These are phyloP conservation scores for Barnettozyma siamensis DNA, from an alignment of 805 yeast genomes.

Conservation along the genomic window DNA sequence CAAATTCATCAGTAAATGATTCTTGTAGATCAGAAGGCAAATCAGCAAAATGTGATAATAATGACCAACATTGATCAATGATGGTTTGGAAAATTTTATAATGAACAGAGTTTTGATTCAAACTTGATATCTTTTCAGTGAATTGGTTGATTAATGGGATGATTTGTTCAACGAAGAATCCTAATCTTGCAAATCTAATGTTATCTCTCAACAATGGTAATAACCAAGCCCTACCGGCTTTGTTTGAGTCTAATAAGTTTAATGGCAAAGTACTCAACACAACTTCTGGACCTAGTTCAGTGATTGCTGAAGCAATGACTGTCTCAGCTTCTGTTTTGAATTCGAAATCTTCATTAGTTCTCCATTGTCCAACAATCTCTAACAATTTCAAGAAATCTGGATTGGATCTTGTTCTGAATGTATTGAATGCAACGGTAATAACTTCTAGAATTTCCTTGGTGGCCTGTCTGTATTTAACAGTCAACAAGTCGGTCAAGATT, in stretches of 20 bases:
- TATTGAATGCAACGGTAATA: conserved; percentile 53
- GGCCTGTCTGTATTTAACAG: conserved; percentile 71
- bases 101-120: conserved; percentile 57
- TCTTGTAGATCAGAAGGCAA: conserved; percentile 67
- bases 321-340: conserved; percentile 74
- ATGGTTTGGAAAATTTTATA: conserved; percentile 77
- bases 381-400: conserved; percentile 67
- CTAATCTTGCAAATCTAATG: conserved; percentile 63
- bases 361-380: conserved; percentile 76
- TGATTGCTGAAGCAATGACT: conserved; percentile 72
- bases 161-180: conserved; percentile 55
- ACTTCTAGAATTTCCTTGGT: conserved; percentile 70
- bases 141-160: conserved; percentile 61
- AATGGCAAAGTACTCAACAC: conserved; percentile 74
- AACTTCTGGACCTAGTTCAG: conserved; percentile 80
- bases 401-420: conserved; percentile 58
- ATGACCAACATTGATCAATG: conserved; percentile 87
- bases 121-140: conserved; percentile 37
- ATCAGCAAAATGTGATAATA: conserved; percentile 84
- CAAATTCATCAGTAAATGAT: conserved; percentile 71
- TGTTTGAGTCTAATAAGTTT: conserved; percentile 51
- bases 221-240: conserved; percentile 92
- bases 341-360: conserved; percentile 64
- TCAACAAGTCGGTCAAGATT: conserved; percentile 51
- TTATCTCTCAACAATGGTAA: conserved; percentile 87